These are phyloP conservation scores for Arxiozyma telluris DNA, from an alignment of 1,139 yeast genomes.

Conservation along the genomic window DNA sequence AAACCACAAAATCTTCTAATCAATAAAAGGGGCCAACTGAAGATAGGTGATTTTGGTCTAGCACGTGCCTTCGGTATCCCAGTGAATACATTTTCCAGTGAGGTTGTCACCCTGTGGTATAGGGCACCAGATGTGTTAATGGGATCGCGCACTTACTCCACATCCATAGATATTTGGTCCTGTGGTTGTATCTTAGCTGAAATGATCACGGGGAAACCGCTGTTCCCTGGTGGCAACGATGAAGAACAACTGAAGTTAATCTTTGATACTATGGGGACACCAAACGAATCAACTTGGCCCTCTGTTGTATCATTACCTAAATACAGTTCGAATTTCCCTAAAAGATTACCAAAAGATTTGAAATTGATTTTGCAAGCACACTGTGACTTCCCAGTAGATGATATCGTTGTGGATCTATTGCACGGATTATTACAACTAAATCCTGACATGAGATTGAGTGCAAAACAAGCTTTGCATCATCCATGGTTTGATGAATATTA, in stretches of 20 bases:
- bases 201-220: slow-evolving; percentile 96
- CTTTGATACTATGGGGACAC: slow-evolving; percentile 92
- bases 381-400: slow-evolving; percentile 59
- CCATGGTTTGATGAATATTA: slow-evolving; percentile 87
- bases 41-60: slow-evolving; percentile 93
- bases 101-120: slow-evolving; percentile 97
- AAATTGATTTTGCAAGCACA: slow-evolving; percentile 46
- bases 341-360: slow-evolving; percentile 80
- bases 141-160: slow-evolving; percentile 91
- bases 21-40: slow-evolving; percentile 79
- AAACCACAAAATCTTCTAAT: slow-evolving; percentile 92
- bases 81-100: slow-evolving; percentile 92
- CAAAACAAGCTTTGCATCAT: slow-evolving; percentile 86
- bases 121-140: slow-evolving; percentile 95
- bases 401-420: slow-evolving; percentile 70
- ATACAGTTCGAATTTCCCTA: slow-evolving; percentile 78
- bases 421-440: slow-evolving; percentile 76
- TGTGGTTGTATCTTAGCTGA: slow-evolving; percentile 97
- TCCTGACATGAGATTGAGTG: slow-evolving; percentile 85
- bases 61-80: slow-evolving; percentile 99
- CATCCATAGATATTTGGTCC: slow-evolving; percentile 97
- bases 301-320: slow-evolving; percentile 81
- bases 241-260: slow-evolving; percentile 88
- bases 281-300: slow-evolving; percentile 94
- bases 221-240: slow-evolving; percentile 92